Base-by-base conservation (phyloP, 345 rosid genomes). In the Hibiscus tridactylites region DNA sequence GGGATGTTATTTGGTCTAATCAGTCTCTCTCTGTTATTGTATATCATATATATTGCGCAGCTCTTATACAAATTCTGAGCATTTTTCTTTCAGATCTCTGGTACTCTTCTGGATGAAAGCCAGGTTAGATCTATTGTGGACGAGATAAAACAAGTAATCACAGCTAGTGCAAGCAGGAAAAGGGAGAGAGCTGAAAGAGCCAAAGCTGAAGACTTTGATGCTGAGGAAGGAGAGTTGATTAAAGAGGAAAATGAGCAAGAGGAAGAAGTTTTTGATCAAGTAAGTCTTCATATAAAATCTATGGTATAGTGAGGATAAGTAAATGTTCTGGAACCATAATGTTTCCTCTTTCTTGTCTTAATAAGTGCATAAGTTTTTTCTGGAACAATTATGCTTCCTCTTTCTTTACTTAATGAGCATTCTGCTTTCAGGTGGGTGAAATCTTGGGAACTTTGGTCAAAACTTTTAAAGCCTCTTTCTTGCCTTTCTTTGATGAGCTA, bases 231-330 rank as follows among this genome's bases (percentile, higher is more conserved):
- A 33, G 99, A 96, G 82, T 85, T 96, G 87, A 88, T 96, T 65
- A 91, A 83, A 84, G 99, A 96, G 85, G 99, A 92, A 82, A 96
- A 96, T 85, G 99, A 92, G 76, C 97, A 91, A 74, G 99, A 96
- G 85, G 99, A 96, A 80, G 99, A 96, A 80, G 96, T 96, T 77
- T 92, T 96, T 82, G 99, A 96, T 77, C 99, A 96, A 84, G 99
- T 96, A 63, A 80, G 93, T 83, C 58, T 79, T 80, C 50, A 8
- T 8, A 53, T 46, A 47, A 59, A 60, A 39, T 74, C 47, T 65
- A 33, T 31, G 21, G 49, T 26, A n/a, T 60, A 61, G 29, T 52
- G 59, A 57, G 57, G 39, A 60, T 21, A 11, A 50, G 6, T 42
- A 9, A 9, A n/a, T 58, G 11, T 58, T 58, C 11, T 12, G 4